Conservation (phyloP, 495 filamentous ascomycete genomes). For the Haplographium delicatum region DNA sequence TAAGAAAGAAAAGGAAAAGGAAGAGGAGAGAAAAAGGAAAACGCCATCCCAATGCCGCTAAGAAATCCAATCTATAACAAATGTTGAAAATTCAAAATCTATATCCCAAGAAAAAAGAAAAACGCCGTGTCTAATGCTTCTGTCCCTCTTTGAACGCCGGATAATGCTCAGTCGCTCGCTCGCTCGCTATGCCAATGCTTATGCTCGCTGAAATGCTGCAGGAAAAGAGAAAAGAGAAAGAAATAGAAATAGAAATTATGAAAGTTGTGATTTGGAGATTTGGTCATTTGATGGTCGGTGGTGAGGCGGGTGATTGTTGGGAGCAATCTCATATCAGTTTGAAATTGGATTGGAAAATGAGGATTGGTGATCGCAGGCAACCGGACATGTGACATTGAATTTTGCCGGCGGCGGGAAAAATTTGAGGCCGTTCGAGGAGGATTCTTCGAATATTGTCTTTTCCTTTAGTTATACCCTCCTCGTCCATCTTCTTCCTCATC, state of each 20-base stretch:
- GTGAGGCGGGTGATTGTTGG: background rate
- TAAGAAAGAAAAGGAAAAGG: background rate
- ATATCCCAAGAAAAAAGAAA: no score
- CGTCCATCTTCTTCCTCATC: constrained; percentile 31
- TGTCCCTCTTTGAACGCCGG: constrained; percentile 23
- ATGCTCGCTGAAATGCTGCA: constrained; percentile 11
- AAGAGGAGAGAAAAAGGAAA: background rate
- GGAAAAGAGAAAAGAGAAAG: background rate
- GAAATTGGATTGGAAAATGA: no score
- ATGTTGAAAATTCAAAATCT: no score
- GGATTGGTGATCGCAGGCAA: background rate
- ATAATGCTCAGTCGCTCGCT: constrained; percentile 7
- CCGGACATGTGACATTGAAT: background rate
- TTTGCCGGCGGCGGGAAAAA: no score
- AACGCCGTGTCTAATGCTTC: constrained; percentile 10
- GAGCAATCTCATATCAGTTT: no score
- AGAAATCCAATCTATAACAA: no score
- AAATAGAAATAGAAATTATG: background rate
- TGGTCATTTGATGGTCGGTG: no score
- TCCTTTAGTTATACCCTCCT: constrained; percentile 47
- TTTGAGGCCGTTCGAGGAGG: no score
- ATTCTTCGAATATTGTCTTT: no score
- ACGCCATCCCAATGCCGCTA: constrained; percentile 11
- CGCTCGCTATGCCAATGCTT: background rate
- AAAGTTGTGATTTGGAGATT: no score